A percentile compares a stretch with the other conserved stretches of the same genome.
phyloP scores from a whole-genome alignment of 1,284 basidiomycete species.

The Porogramme epimiltina region DNA sequence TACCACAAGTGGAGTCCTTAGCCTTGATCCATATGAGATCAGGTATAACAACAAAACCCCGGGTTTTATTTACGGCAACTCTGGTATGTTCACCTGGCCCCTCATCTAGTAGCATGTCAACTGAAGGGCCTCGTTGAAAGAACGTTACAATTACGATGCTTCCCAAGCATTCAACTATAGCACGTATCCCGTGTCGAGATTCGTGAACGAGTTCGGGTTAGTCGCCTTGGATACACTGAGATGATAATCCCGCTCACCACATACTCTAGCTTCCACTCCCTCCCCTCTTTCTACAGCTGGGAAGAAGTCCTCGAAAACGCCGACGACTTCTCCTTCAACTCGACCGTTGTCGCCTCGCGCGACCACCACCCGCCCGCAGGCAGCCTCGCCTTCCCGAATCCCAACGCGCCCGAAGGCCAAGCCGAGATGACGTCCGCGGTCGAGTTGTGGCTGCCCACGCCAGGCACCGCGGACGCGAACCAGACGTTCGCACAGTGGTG shows the following conservation, averaged over 20 bases:
- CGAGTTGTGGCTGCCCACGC: conserved; percentile 54
- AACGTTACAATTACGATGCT: conserved; percentile 63
- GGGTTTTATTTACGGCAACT: conserved; percentile 60
- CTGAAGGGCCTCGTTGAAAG: conserved; percentile 11
- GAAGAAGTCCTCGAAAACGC: conserved; percentile 55
- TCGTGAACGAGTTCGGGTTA: conserved; percentile 65
- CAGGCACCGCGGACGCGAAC: conserved; percentile 49
- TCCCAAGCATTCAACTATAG: conserved; percentile 55
- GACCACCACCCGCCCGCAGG: conserved; percentile 64
- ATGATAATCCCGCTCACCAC: not conserved
- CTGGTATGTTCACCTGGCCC: conserved; percentile 36
- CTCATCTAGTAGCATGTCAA: conserved; percentile 26
- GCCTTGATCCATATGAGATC: conserved; percentile 56
- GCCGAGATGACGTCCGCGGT: conserved; percentile 55
- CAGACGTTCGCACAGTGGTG: conserved; percentile 66
- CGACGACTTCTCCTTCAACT: conserved; percentile 61
- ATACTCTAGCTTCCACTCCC: conserved; percentile 58
- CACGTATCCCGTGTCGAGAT: conserved; percentile 57
- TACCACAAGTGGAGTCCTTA: conserved; percentile 58
- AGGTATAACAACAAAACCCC: conserved; percentile 52
- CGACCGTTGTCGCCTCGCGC: conserved; percentile 56
- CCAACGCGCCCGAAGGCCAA: conserved; percentile 57
- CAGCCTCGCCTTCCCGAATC: conserved; percentile 57
- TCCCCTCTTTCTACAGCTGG: conserved; percentile 67
- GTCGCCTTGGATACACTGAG: conserved; percentile 5